Base-by-base conservation (phyloP, 208 protist genomes). In the Leishmania turanica region DNA sequence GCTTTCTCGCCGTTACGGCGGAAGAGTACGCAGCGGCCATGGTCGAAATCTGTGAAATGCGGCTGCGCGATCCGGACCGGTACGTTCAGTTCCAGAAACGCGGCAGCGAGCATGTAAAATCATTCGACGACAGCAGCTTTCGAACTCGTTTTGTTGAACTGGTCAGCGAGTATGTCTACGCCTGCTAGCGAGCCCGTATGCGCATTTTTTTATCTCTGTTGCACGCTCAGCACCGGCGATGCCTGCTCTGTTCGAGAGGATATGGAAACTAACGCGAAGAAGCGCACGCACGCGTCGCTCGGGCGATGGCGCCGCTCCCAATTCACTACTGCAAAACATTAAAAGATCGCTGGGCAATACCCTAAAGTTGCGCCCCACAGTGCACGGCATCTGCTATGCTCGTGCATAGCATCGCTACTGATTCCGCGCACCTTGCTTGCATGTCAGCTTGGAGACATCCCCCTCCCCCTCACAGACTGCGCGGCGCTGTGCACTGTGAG, bases 1-100 rank as follows among this genome's bases (percentile, higher is more conserved):
- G 98, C 4, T 98, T 98, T 83, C 88, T 99, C 15, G 98, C 98
- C 3, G 47, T 68, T 27, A 97, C 90, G 6, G 88, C 87, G 56
- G 88, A 95, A 34, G 95, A 98, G 81, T 99, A 98, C 76, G 92
- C 97, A 0, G 82, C 93, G 21, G 82, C 80, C 15, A 92, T 99
- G 85, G 83, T 87, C 19, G 53, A 79, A 27, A 92, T 96, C 27
- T 84, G 88, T 53, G 65, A 83, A 31, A 84, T 92, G 79, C 80
- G 87, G 17, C 2, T 82, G 19, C 40, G 80, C 27, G 49, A 89
- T 27, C 87, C 85, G 0, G 74, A 84, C 0, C 60, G 62, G 62
- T 94, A 89, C 75, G 51, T 24, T 7, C 49, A 37, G 11, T 91
- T 90, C 74, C 92, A 94, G 73, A 71, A 84, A 21, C 76, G 76